These are phyloP conservation scores for Phialophora chinensis DNA, from an alignment of 2,329 filamentous ascomycete genomes.

Conservation along the genomic window DNA sequence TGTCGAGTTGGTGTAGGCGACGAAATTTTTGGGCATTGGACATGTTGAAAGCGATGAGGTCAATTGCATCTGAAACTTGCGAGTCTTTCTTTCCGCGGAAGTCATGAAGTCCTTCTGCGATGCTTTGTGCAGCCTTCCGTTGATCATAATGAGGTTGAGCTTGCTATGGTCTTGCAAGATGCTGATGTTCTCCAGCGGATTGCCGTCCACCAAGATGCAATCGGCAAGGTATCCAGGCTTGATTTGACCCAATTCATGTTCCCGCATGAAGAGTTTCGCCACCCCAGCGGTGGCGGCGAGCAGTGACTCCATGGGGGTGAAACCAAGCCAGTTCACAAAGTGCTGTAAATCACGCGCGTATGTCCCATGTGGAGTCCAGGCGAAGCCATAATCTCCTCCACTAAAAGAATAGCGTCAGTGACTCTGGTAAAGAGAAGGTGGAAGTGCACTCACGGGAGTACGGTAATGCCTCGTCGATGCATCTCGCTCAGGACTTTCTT, in stretches of 20 bases:
- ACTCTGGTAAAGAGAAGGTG: neutral
- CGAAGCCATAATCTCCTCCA: conserved; percentile 53
- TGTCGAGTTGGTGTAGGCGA: conserved; percentile 12
- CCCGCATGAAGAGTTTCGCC: conserved; percentile 52
- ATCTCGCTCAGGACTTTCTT: conserved; percentile 53
- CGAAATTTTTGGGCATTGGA: conserved; percentile 12
- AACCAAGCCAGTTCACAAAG: conserved; percentile 54
- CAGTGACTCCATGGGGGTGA: conserved; percentile 53
- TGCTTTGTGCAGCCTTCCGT: conserved; percentile 54
- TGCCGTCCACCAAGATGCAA: conserved; percentile 54
- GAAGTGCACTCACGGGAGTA: conserved; percentile 49
- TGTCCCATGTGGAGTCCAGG: conserved; percentile 57
- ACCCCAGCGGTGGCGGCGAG: conserved; percentile 52
- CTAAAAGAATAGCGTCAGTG: conserved; percentile 1
- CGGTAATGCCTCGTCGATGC: conserved; percentile 52
- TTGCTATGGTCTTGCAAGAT: conserved; percentile 52
- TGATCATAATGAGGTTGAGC: conserved; percentile 56
- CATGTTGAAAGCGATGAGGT: neutral
- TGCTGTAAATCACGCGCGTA: conserved; percentile 56
- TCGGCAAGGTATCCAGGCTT: conserved; percentile 52
- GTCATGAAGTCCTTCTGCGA: conserved; percentile 31
- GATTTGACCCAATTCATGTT: conserved; percentile 51
- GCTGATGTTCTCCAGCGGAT: conserved; percentile 51
- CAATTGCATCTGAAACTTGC: neutral
- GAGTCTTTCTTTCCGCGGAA: conserved; percentile 6